phyloP scores from a whole-genome alignment of 1,284 basidiomycete genomes.

The Farysia itapuensis region DNA sequence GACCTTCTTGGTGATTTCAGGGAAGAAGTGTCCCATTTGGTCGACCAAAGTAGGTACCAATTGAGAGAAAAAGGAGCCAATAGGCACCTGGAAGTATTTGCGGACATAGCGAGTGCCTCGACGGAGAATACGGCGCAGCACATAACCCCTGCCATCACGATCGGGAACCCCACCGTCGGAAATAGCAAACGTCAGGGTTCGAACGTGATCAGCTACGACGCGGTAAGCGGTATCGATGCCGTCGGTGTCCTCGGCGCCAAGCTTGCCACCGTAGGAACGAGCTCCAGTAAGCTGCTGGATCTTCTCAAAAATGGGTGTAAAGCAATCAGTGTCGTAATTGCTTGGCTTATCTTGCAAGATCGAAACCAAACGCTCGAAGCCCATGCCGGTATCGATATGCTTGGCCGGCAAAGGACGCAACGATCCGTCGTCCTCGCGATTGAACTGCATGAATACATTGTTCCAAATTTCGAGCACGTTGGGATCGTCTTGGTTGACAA shows the following conservation, averaged over 20 bases:
- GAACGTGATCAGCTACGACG: slow-evolving; percentile 93
- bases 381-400: slow-evolving; percentile 98
- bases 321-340: slow-evolving; percentile 98
- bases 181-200: slow-evolving; percentile 91
- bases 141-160: slow-evolving; percentile 94
- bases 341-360: slow-evolving; percentile 86
- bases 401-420: slow-evolving; percentile 82
- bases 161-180: slow-evolving; percentile 95
- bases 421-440: slow-evolving; percentile 84
- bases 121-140: slow-evolving; percentile 85
- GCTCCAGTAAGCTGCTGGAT: slow-evolving; percentile 88
- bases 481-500: slow-evolving; percentile 93
- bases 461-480: slow-evolving; percentile 99
- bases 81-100: slow-evolving; percentile 91
- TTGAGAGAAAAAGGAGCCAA: slow-evolving; percentile 92
- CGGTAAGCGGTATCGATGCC: slow-evolving; percentile 97
- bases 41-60: slow-evolving; percentile 86
- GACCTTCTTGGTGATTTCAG: slow-evolving; percentile 82
- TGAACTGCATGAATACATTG: slow-evolving; percentile 99
- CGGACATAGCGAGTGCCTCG: slow-evolving; percentile 90
- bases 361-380: slow-evolving; percentile 95
- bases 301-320: slow-evolving; percentile 81
- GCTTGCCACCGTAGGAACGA: slow-evolving; percentile 81
- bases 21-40: slow-evolving; percentile 86
- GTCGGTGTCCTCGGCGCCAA: slow-evolving; percentile 88